Percentiles rank a stretch among this genome's conserved stretches.
Conservation (phyloP, 345 rosid species). For the Sonneratia caseolaris region DNA sequence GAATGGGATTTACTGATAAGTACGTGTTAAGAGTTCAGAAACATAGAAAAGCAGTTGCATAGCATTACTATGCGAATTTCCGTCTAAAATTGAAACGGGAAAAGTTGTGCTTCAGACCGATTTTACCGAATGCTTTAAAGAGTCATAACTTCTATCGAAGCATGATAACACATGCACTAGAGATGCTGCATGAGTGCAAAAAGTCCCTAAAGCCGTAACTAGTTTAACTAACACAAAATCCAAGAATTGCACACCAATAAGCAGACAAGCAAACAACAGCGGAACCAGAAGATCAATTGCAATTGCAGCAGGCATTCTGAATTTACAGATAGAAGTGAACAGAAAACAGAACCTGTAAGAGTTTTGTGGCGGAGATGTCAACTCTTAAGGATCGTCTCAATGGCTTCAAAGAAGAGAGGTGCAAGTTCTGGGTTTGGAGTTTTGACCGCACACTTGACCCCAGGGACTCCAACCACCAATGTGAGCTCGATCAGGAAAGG, state of each 20-base stretch:
- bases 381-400: conserved; percentile 57
- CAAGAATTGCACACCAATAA: background rate
- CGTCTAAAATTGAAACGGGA: too few relatives aligned
- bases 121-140: too few relatives aligned
- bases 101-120: background rate
- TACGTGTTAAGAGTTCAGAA: too few relatives aligned
- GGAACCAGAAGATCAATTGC: conserved; percentile 3
- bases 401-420: conserved; percentile 79
- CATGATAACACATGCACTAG: too few relatives aligned
- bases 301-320: conserved; percentile 18
- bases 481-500: conserved; percentile 86
- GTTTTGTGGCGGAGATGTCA: conserved; percentile 16
- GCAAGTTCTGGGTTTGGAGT: conserved; percentile 89
- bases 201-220: background rate
- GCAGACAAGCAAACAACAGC: background rate
- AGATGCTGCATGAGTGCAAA: background rate
- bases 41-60: too few relatives aligned
- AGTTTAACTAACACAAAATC: background rate
- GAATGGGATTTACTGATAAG: too few relatives aligned
- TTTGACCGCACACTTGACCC: conserved; percentile 84
- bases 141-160: too few relatives aligned
- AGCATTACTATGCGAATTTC: too few relatives aligned
- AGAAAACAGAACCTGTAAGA: background rate
- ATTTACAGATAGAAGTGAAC: conserved; percentile 26
- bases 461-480: conserved; percentile 56